phyloP scores from a whole-genome alignment of 495 filamentous ascomycete species.

The Talaromyces thailandensis region DNA sequence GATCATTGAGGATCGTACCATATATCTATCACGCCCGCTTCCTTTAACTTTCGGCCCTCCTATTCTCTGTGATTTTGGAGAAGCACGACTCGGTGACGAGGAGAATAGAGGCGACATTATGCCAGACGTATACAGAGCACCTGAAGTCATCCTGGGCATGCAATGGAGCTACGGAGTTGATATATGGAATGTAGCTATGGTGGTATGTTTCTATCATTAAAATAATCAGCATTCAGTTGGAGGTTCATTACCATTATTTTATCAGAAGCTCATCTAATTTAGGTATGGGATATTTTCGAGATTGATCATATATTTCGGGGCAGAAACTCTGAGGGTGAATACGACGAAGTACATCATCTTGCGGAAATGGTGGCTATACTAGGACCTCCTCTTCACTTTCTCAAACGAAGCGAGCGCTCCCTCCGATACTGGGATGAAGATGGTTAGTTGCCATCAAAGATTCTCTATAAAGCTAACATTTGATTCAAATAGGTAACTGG shows the following conservation, averaged over 20 bases:
- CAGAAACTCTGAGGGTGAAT: not conserved
- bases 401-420: slow-evolving; percentile 5
- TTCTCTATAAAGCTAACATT: not conserved
- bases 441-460: not conserved
- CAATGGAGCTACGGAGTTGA: slow-evolving; percentile 30
- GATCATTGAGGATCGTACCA: slow-evolving; percentile 11
- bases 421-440: not conserved
- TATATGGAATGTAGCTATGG: slow-evolving; percentile 35
- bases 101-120: slow-evolving; percentile 20
- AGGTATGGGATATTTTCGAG: not conserved
- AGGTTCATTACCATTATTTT: not conserved
- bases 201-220: slow-evolving; percentile 19
- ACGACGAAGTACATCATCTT: slow-evolving; percentile 9
- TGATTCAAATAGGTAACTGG: not conserved
- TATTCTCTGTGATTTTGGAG: slow-evolving; percentile 22
- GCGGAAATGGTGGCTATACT: slow-evolving; percentile 24
- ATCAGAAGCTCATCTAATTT: not conserved
- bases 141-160: slow-evolving; percentile 25
- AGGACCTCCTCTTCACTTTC: slow-evolving; percentile 19
- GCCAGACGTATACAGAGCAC: slow-evolving; percentile 25
- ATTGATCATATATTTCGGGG: not conserved
- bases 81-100: slow-evolving; percentile 19
- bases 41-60: slow-evolving; percentile 15
- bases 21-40: slow-evolving; percentile 17
- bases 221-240: not conserved